Base-by-base conservation (phyloP, 2,329 filamentous ascomycete genomes). In the Hymenoscyphus repandus region DNA sequence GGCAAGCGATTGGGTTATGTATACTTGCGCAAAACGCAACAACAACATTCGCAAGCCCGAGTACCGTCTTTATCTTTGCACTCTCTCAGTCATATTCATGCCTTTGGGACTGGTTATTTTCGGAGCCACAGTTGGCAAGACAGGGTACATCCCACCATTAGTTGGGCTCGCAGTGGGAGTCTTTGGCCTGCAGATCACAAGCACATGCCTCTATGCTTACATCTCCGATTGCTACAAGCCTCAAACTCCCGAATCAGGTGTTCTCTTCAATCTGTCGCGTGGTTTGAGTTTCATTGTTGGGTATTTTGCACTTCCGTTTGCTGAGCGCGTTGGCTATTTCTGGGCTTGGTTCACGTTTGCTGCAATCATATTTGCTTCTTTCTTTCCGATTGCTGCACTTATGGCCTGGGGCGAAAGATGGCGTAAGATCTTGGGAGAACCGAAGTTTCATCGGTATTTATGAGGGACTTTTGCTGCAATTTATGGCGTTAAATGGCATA, bases 311-410 rank as follows among this genome's bases (percentile, higher is more conserved):
- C 15, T 61, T 5, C 62, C 62, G 6, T 60, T 59, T 47, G 60
- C 58, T 1, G 52, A 40, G 2, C 9, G 36, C 13, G 56, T 59
- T 1, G 56, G 59, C 1, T 64, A 58, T 50, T 40, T 53, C 2
- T 53, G 58, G 48, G 56, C 60, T 1, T 64, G 62, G 62, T 54
- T 54, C 15, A 63, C 58, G 0, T 64, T 63, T 47, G 61, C 60
- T 0, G 53, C 45, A 2, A 36, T 58, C 2, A n/a, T 62, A 1
- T 55, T 62, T n/a, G 10, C 42, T 3, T 61, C 55, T 36, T 64
- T 63, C 38, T 15, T 54, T 1, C 62, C 62, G 1, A 52, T 64
- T 5, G 57, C 22, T 2, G 47, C 42, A 6, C 40, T 64, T 39
- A 63, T 64, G 43, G 15, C 56, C n/a, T 61, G 51, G 55, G 62